Conservation (phyloP, 2,329 filamentous ascomycete species). For the Leptosphaerulina australis region DNA sequence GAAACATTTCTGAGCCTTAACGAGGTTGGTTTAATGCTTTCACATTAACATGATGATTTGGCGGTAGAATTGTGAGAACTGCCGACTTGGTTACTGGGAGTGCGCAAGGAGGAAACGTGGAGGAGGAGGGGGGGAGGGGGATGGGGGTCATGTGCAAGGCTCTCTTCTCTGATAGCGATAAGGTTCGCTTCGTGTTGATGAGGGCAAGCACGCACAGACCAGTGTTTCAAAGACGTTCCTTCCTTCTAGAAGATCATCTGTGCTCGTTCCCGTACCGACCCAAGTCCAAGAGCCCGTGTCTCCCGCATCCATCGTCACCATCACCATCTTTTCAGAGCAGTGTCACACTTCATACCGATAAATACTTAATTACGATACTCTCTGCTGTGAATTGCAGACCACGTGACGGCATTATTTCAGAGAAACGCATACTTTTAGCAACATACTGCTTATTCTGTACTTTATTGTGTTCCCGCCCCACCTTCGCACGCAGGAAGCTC, state of each 20-base stretch:
- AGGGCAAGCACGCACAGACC: constrained; percentile 3
- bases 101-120: constrained; percentile 5
- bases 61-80: background rate
- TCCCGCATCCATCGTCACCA: constrained; percentile 15
- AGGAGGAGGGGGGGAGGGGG: too few relatives aligned
- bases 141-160: too few relatives aligned
- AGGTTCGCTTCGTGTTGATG: constrained; percentile 4
- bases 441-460: constrained; percentile 6
- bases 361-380: background rate
- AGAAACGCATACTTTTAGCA: constrained; percentile 5
- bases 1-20: constrained; percentile 5
- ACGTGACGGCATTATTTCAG: constrained; percentile 7
- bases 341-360: background rate
- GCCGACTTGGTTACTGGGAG: background rate
- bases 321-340: constrained; percentile 8
- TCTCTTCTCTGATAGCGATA: constrained; percentile 3
- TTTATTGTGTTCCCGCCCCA: constrained; percentile 17
- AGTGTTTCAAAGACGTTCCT: constrained; percentile 16
- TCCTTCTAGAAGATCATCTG: constrained; percentile 17
- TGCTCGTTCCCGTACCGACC: constrained; percentile 16
- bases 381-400: background rate
- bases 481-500: constrained; percentile 13
- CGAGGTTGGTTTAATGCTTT: constrained; percentile 6
- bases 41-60: background rate
- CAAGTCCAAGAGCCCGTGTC: constrained; percentile 14